A percentile compares a stretch with the other conserved stretches of the same genome.
phyloP scores from a whole-genome alignment of 1,284 basidiomycete genomes.

The Ustilago vetiveriae region DNA sequence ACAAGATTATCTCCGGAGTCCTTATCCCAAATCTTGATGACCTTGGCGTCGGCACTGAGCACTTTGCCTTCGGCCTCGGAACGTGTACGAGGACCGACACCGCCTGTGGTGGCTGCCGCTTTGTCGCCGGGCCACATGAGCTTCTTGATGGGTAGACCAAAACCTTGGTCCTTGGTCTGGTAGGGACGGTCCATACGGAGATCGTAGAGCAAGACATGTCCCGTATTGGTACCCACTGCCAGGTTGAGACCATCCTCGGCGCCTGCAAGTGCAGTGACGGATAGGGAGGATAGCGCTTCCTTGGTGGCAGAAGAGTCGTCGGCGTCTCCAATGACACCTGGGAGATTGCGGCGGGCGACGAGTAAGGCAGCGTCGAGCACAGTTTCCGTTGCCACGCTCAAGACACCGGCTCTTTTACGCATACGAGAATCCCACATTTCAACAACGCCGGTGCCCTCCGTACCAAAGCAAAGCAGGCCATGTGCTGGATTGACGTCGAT shows the following conservation, averaged over 20 bases:
- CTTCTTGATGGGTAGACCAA: slow-evolving; percentile 87
- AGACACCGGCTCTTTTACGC: slow-evolving; percentile 77
- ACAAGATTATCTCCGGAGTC: slow-evolving; percentile 80
- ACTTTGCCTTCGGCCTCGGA: slow-evolving; percentile 61
- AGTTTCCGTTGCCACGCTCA: slow-evolving; percentile 77
- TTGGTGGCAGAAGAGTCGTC: slow-evolving; percentile 59
- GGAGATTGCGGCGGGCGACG: slow-evolving; percentile 67
- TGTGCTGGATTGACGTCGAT: slow-evolving; percentile 95
- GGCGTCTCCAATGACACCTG: slow-evolving; percentile 51
- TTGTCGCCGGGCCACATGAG: slow-evolving; percentile 85
- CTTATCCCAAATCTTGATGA: slow-evolving; percentile 74
- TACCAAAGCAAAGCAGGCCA: slow-evolving; percentile 87
- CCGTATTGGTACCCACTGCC: slow-evolving; percentile 92
- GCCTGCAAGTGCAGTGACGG: slow-evolving; percentile 79
- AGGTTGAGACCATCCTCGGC: slow-evolving; percentile 88
- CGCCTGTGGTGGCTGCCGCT: slow-evolving; percentile 69
- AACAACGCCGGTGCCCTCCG: slow-evolving; percentile 80
- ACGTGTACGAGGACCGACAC: slow-evolving; percentile 78
- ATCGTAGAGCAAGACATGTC: slow-evolving; percentile 94
- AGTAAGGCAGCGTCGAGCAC: slow-evolving; percentile 61
- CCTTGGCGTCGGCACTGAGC: slow-evolving; percentile 63
- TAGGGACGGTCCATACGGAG: slow-evolving; percentile 84
- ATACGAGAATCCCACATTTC: slow-evolving; percentile 97
- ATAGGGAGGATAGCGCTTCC: slow-evolving; percentile 69
- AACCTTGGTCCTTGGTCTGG: slow-evolving; percentile 94